Evolutionary conservation across 257 asterid species (phyloP).

Genomic region (Knoxia roxburghii): DNA sequence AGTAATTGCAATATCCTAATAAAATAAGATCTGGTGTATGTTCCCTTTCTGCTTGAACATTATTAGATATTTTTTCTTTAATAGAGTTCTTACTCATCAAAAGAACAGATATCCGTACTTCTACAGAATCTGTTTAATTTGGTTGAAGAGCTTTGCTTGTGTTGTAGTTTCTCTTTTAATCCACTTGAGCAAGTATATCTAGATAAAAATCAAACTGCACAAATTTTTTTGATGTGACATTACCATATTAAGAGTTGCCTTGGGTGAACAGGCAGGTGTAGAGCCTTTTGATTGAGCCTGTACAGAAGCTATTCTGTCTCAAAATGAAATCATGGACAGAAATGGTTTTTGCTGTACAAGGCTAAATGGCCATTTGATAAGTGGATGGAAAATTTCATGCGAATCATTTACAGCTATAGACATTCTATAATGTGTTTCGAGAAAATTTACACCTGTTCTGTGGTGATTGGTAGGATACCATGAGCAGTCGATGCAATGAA

Average conservation of each 20-base stretch:
- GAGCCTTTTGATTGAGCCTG: neutral
- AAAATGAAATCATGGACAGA: neutral
- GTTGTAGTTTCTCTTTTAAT: neutral
- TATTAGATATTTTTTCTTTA: neutral
- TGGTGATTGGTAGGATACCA: neutral
- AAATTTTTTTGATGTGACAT: neutral
- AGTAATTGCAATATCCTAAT: neutral
- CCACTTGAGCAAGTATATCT: neutral
- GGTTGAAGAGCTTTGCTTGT: neutral
- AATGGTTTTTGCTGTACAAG: neutral
- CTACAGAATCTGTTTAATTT: neutral
- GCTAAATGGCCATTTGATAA: neutral
- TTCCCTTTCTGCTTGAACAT: neutral
- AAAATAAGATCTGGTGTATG: neutral
- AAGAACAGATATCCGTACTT: neutral
- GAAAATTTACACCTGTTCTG: neutral
- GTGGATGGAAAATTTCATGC: neutral
- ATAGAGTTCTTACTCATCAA: neutral
- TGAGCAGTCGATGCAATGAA: conserved; percentile 3
- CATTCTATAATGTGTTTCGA: neutral
- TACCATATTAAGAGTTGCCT: neutral
- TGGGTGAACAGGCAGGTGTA: neutral
- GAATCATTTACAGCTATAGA: neutral
- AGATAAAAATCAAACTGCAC: neutral
- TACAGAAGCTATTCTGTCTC: neutral